Conservation (phyloP, 345 rosid species). For the Aegle marmelos region DNA sequence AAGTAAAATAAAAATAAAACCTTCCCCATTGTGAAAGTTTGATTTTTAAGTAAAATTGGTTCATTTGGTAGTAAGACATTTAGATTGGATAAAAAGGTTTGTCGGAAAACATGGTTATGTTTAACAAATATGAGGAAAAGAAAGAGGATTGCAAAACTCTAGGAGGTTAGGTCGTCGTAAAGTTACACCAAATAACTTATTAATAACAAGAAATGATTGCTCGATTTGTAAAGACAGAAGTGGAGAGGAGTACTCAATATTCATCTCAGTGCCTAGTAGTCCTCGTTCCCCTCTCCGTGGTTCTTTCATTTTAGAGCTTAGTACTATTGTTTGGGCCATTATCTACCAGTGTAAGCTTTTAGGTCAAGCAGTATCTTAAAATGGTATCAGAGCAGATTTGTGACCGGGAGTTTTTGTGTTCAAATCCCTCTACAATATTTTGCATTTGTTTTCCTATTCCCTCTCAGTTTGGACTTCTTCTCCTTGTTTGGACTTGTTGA, state of each 20-base stretch:
- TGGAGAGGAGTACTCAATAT: not conserved
- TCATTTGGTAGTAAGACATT: not conserved
- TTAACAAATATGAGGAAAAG: not conserved
- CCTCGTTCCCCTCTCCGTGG: too few relatives aligned
- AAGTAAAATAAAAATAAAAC: too few relatives aligned
- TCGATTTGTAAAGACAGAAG: not conserved
- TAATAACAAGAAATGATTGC: not conserved
- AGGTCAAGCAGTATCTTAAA: too few relatives aligned
- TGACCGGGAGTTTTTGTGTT: not conserved
- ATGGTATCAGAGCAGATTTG: too few relatives aligned
- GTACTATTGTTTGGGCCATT: too few relatives aligned
- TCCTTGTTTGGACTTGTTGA: not conserved
- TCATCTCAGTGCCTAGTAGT: too few relatives aligned
- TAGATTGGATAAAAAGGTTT: not conserved
- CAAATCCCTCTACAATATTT: not conserved
- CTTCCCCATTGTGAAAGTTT: too few relatives aligned
- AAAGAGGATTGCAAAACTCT: not conserved
- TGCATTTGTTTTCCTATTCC: not conserved
- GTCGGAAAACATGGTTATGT: not conserved
- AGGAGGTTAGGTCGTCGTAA: not conserved
- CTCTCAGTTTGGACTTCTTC: not conserved
- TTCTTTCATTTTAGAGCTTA: too few relatives aligned
- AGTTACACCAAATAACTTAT: not conserved
- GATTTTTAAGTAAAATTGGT: too few relatives aligned
- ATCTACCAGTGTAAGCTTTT: too few relatives aligned